Base-by-base conservation (phyloP, 176 grass and related monocot species). In the Musa beccarii region DNA sequence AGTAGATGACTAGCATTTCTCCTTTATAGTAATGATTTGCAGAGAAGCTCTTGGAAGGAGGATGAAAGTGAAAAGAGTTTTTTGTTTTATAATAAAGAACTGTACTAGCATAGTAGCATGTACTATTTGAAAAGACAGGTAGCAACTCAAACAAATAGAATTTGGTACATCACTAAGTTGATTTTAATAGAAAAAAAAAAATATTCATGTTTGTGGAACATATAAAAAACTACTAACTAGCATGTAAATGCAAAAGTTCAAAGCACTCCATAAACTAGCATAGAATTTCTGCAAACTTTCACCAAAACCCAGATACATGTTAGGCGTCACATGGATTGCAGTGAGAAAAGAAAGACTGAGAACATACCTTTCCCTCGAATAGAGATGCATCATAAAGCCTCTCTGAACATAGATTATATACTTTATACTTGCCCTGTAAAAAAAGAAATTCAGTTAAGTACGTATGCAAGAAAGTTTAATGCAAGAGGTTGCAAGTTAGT, bases 341-440 rank as follows among this genome's bases (percentile, higher is more conserved):
- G 34, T 43, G 34, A 43, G 34, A 16, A 3, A 74, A 13, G 25
- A 17, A 74, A 57, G 9, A 54, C 2, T 56, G 23, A 56, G 15
- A 74, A 71, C 65, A 83, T 83, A 99, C 95, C 90, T 99, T 99
- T 87, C 95, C 95, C 81, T 99, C 95, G 82, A 99, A 93, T 51
- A 99, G 88, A 34, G 95, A 99, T 73, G 95, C 88, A 72, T 99
- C 95, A 77, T 99, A 99, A 22, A 99, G 75, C 84, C 95, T 83
- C 83, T 99, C 95, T 10, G 95, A 99, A 63, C 95, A 99, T 65
- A 99, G 95, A 75, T 99, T 99, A 77, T 99, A 99, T 23, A 99
- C 95, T 81, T 99, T 99, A 86, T 99, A 99, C 79, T 94, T 99
- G 1, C 95, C 90, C 95, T 99, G 79, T 71, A 84, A 81, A 74